phyloP scores from a whole-genome alignment of 352 stramenopile genomes.

The Phytopythium cucurbitacearum region DNA sequence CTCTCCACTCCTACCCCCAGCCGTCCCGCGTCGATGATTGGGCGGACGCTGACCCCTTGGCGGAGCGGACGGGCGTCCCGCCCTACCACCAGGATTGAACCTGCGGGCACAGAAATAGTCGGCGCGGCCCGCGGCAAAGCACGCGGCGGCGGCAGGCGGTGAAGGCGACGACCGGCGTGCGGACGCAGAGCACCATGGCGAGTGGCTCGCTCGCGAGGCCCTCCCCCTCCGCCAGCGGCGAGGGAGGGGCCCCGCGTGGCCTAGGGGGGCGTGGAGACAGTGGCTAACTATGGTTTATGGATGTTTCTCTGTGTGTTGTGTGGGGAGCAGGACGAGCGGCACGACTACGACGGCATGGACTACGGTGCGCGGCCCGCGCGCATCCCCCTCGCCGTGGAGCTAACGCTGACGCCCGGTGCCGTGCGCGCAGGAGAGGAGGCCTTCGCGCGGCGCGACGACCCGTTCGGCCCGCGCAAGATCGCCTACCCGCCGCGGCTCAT shows the following conservation, averaged over 20 bases:
- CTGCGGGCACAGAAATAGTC: background rate
- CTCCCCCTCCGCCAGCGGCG: too few species aligned
- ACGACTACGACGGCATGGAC: conserved; percentile 40
- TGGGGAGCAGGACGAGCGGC: conserved; percentile 30
- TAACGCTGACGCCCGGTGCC: conserved; percentile 4
- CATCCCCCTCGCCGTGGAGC: background rate
- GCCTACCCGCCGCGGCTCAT: conserved; percentile 75
- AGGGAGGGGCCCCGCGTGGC: too few species aligned
- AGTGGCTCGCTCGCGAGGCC: too few species aligned
- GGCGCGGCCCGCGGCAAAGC: too few species aligned
- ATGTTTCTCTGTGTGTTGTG: conserved; percentile 2
- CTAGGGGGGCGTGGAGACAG: too few species aligned
- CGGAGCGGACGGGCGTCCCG: background rate
- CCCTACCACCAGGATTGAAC: background rate
- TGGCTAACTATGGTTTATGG: background rate
- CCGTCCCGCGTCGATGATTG: background rate
- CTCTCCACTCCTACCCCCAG: too few species aligned
- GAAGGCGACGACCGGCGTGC: too few species aligned
- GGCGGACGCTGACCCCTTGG: background rate
- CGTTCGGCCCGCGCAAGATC: conserved; percentile 23
- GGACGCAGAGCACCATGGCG: too few species aligned
- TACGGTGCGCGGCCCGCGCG: conserved; percentile 22
- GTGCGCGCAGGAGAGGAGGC: conserved; percentile 22
- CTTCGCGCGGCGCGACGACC: conserved; percentile 18
- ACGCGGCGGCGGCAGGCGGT: too few species aligned